Percentiles rank a stretch among this genome's conserved stretches.
phyloP scores from a whole-genome alignment of 139 green algal species.

The Pleodorina starrii region DNA sequence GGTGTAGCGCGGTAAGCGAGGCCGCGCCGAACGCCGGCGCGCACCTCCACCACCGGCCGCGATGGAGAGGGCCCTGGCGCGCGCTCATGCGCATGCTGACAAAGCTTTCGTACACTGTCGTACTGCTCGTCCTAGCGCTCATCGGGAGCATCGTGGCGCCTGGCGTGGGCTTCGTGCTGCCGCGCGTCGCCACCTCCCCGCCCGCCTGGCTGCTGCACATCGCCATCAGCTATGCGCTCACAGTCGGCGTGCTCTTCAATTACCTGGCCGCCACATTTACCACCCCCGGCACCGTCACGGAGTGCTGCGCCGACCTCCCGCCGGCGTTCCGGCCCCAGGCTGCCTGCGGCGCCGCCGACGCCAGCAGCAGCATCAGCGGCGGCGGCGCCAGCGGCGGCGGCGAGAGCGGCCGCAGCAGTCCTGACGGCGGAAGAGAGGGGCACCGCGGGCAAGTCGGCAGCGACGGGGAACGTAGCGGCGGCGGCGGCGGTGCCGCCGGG shows the following conservation, averaged over 20 bases:
- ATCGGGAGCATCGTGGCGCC: not conserved
- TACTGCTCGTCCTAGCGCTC: not conserved
- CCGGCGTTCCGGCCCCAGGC: not conserved
- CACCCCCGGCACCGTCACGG: slow-evolving; percentile 47
- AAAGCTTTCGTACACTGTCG: not conserved
- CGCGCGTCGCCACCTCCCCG: not conserved
- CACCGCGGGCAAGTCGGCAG: not conserved
- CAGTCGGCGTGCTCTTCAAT: slow-evolving; percentile 52
- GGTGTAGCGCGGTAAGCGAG: slow-evolving; percentile 52
- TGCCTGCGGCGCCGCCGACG: not conserved
- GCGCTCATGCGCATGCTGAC: not conserved
- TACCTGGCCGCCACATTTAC: slow-evolving; percentile 50
- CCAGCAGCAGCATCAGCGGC: not conserved
- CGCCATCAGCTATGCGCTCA: slow-evolving; percentile 28
- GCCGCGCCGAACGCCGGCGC: not conserved
- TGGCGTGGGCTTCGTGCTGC: slow-evolving; percentile 41
- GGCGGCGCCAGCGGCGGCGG: not conserved
- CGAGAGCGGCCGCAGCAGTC: not conserved
- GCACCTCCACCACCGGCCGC: not conserved
- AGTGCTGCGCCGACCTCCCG: slow-evolving; percentile 38
- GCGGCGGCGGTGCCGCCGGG: not conserved
- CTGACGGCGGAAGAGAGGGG: not conserved
- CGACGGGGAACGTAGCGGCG: not conserved
- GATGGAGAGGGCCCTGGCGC: not conserved
- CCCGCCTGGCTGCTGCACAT: slow-evolving; percentile 33